phyloP scores from a whole-genome alignment of 2,329 filamentous ascomycete genomes.

The Claviceps sp. region DNA sequence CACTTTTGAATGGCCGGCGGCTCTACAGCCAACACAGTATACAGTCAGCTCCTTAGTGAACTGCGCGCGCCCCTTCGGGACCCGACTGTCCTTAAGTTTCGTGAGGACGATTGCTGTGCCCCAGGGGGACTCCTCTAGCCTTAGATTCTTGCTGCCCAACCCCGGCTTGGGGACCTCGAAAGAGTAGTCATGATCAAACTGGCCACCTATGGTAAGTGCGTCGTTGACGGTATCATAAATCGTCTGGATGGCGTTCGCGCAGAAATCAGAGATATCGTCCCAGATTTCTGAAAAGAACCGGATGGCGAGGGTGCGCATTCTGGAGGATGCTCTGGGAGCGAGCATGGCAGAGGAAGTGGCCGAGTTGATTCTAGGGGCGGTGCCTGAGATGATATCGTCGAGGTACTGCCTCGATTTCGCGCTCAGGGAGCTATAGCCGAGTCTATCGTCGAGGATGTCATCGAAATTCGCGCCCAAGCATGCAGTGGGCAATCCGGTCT shows the following conservation, averaged over 20 bases:
- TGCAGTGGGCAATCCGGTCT: constrained; percentile 2
- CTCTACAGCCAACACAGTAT: constrained; percentile 5
- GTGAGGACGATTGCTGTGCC: constrained; percentile 1
- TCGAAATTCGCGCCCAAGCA: constrained; percentile 4
- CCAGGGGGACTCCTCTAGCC: not conserved
- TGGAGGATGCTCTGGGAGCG: not conserved
- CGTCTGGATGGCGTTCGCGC: not conserved
- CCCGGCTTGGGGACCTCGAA: constrained; percentile 11
- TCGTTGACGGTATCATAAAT: constrained; percentile 1
- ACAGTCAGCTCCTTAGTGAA: not conserved
- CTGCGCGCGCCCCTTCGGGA: too few species aligned
- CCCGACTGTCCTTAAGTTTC: not conserved
- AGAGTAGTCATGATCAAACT: constrained; percentile 7
- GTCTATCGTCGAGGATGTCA: constrained; percentile 1
- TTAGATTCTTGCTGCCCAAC: not conserved
- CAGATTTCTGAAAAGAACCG: not conserved
- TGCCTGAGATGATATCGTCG: not conserved
- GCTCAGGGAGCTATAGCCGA: constrained; percentile 4
- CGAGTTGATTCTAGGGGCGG: not conserved
- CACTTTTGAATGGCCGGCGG: not conserved
- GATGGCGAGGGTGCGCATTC: not conserved
- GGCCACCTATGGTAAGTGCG: constrained; percentile 4
- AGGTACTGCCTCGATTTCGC: constrained; percentile 8
- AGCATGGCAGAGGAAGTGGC: not conserved
- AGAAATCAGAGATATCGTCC: too few species aligned